Conservation (phyloP, 176 grass and related monocot species). For the Panicum miliaceum region DNA sequence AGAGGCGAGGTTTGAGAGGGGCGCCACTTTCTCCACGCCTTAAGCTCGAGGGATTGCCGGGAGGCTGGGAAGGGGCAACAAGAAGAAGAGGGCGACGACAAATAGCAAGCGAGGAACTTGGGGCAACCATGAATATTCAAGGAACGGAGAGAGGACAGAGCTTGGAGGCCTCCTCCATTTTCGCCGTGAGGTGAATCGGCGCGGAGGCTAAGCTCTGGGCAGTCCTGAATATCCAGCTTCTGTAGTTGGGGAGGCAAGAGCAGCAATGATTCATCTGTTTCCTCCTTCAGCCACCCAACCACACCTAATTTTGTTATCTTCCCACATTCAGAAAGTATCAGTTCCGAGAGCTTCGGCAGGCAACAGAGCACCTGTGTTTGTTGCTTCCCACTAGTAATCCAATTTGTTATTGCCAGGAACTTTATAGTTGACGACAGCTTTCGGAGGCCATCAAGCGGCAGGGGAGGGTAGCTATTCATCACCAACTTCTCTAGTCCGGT, state of each 20-base stretch:
- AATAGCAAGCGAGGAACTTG: not conserved
- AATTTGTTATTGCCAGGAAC: accelerated
- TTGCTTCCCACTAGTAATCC: not conserved
- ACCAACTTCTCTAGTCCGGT: accelerated
- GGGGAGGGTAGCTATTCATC: not conserved
- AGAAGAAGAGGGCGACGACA: not conserved
- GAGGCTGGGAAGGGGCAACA: not conserved
- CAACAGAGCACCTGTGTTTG: not conserved
- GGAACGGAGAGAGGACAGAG: not conserved
- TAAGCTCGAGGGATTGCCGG: accelerated
- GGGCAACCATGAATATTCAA: accelerated
- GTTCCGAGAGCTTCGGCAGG: accelerated
- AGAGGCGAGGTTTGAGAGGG: slow-evolving; percentile 10
- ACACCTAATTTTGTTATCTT: not conserved
- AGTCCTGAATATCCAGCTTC: accelerated
- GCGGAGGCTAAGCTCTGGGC: not conserved
- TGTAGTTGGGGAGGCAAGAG: not conserved
- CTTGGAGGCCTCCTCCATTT: not conserved
- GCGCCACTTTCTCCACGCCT: not conserved
- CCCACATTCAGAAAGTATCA: accelerated
- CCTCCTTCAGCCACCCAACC: not conserved
- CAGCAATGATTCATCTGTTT: not conserved
- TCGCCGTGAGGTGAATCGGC: not conserved
- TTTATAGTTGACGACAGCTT: not conserved
- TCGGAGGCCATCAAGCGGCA: not conserved